Base-by-base conservation (phyloP, 164 flowering plant species). In the Magnolia kwangsiensis region DNA sequence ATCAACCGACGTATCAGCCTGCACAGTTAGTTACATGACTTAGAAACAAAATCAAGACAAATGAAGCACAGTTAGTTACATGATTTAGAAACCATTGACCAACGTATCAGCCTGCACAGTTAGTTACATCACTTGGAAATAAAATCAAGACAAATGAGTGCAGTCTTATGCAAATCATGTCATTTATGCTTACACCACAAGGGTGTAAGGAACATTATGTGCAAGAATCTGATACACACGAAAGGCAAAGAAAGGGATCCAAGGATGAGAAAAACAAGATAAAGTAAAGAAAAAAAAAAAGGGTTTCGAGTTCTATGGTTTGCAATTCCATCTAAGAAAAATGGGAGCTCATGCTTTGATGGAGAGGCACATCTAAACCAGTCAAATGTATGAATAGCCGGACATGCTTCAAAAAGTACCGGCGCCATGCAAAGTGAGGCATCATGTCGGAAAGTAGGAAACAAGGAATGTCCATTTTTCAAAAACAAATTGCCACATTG, bases 1-100 rank as follows among this genome's bases (percentile, higher is more conserved):
- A 78, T 89, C 94, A 65, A 95, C 92, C 7, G 92, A 80, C 63
- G 85, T 67, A 69, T 84, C 95, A 76, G 76, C 86, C 97, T 95
- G 93, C 85, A 85, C 1, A 51, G 75, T 58, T 72, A 65, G 27
- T 63, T 6, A 49, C 51, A 69, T 51, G 37, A 74, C 2, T 75
- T n/a, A 76, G 69, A 70, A 24, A 49, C 8, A 77, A 10, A 37
- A 64, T 14, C 65, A 63, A n/a, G 65, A 63, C 1, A n/a, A 21
- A 37, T 37, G 45, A 37, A 3, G 45, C 45, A 37, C 45, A 37
- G 45, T 37, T 37, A 3, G 45, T 37, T 37, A 37, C 45, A 2
- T 37, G 45, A 37, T 5, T 37, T 37, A 37, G 45, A 95, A 92
- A 73, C 83, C 86, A 78, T 89, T 92, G 67, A 95, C 92, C 7